These are phyloP conservation scores for Solanum chmielewskii DNA, from an alignment of 257 asterid genomes.

Conservation along the genomic window DNA sequence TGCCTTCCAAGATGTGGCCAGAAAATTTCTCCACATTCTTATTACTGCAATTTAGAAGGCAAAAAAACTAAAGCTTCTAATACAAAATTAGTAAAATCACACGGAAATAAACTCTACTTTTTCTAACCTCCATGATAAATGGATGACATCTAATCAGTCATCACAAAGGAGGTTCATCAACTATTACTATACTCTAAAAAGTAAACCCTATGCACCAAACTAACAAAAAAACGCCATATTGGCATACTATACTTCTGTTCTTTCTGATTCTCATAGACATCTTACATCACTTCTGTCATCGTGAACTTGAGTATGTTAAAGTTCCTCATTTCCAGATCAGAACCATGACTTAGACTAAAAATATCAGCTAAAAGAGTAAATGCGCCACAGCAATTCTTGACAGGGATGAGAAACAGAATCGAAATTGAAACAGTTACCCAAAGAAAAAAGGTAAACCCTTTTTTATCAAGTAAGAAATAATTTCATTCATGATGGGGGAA, in stretches of 20 bases:
- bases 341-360: not conserved
- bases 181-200: not conserved
- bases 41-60: not conserved
- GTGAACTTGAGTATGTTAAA: not conserved
- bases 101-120: not conserved
- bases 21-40: not conserved
- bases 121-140: not conserved
- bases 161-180: not conserved
- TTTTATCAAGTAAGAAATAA: not conserved
- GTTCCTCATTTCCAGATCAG: not conserved
- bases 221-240: not conserved
- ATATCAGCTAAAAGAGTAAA: not conserved
- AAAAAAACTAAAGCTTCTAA: not conserved
- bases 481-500: not conserved
- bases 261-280: not conserved
- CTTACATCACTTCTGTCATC: not conserved
- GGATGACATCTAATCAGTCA: not conserved
- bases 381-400: not conserved
- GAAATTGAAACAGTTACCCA: not conserved
- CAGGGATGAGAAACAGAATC: not conserved
- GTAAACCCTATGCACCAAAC: not conserved
- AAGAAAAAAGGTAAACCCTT: not conserved
- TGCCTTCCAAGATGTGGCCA: not conserved
- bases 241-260: not conserved
- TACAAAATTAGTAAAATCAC: not conserved